These are phyloP conservation scores for Quercus rubra DNA, from an alignment of 306 rosid genomes.

Conservation along the genomic window DNA sequence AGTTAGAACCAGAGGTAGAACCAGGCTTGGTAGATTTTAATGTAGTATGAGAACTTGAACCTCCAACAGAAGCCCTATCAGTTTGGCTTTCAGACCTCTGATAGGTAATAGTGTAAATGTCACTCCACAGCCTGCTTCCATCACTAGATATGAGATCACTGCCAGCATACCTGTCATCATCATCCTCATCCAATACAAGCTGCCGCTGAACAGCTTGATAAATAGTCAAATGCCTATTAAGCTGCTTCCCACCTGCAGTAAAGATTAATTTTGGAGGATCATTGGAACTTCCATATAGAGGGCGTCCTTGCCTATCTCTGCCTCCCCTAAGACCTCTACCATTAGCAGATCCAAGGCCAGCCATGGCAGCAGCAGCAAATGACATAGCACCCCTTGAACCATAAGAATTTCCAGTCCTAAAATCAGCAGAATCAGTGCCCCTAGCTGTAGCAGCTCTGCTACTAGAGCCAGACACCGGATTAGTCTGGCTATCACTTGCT, in stretches of 20 bases:
- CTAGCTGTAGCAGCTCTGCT: conserved; percentile 73
- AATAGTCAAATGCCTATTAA: conserved; percentile 85
- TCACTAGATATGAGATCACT: conserved; percentile 73
- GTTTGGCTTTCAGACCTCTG: conserved; percentile 80
- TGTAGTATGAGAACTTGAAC: conserved; percentile 48
- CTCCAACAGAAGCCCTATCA: conserved; percentile 66
- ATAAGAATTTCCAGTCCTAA: conserved; percentile 68
- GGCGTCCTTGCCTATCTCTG: conserved; percentile 83
- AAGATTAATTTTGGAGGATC: conserved; percentile 81
- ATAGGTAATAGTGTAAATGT: conserved; percentile 80
- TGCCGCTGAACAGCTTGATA: conserved; percentile 97
- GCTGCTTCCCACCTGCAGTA: conserved; percentile 91
- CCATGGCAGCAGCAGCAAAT: conserved; percentile 99
- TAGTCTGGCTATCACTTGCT: conserved; percentile 64
- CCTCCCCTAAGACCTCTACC: conserved; percentile 85
- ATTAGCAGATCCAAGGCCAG: conserved; percentile 90
- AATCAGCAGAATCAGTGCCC: conserved; percentile 71
- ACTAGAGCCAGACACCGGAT: conserved; percentile 84
- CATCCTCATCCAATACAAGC: conserved; percentile 90
- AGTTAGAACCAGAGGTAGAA: conserved; percentile 47
- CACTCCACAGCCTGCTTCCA: conserved; percentile 98
- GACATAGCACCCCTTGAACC: conserved; percentile 92
- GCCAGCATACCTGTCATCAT: conserved; percentile 87
- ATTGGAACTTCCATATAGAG: conserved; percentile 57
- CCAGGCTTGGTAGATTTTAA: conserved; percentile 63